Conservation (phyloP, 306 rosid species). For the Cucurbita ficifolia region DNA sequence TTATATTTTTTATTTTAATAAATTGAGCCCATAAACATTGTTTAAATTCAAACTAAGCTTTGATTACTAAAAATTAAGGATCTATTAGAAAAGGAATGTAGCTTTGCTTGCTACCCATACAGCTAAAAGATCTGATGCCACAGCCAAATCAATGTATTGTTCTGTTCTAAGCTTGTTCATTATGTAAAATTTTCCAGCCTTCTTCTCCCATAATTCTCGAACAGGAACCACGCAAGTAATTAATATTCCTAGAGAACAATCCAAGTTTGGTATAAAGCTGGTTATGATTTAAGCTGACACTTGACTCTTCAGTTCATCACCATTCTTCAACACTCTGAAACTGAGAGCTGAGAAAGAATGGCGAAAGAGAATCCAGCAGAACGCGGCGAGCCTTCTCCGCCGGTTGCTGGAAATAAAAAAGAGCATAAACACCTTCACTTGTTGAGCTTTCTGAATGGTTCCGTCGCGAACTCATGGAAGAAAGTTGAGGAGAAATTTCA, state of each 20-base stretch:
- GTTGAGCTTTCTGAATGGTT: constrained; percentile 57
- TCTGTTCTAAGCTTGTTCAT: neutral
- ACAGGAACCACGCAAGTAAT: neutral
- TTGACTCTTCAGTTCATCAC: neutral
- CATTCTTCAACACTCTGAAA: neutral
- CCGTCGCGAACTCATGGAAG: constrained; percentile 52
- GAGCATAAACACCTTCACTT: constrained; percentile 33
- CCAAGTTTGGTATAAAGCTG: neutral
- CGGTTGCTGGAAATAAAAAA: neutral
- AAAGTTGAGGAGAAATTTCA: constrained; percentile 33
- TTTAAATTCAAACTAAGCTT: too few species aligned
- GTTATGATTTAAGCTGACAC: neutral
- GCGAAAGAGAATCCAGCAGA: constrained; percentile 17
- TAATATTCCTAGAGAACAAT: neutral
- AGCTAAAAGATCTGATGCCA: too few species aligned
- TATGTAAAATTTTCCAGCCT: neutral
- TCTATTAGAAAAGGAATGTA: neutral
- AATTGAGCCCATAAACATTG: too few species aligned
- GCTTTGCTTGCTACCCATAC: neutral
- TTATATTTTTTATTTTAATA: too few species aligned
- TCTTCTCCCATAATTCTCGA: neutral
- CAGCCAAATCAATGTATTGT: too few species aligned
- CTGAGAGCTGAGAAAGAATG: constrained; percentile 8
- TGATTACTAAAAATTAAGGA: too few species aligned
- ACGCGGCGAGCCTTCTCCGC: neutral